Evolutionary conservation across 176 grass and related monocot genomes (phyloP).

Genomic region (Triticum urartu): DNA sequence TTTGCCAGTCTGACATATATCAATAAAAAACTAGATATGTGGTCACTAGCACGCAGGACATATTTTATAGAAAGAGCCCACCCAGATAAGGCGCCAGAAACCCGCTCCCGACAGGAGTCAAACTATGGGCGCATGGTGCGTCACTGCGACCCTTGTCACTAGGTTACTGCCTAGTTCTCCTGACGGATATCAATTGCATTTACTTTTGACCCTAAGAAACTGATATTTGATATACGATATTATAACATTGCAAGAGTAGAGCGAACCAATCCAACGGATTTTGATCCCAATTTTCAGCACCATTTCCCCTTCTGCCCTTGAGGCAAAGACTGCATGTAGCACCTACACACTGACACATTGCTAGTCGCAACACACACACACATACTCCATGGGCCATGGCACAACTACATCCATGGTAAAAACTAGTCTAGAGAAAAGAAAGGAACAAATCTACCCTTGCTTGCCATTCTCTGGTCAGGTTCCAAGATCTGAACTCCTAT

Average conservation of each 20-base stretch:
- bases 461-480: conserved; percentile 1
- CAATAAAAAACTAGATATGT: neutral
- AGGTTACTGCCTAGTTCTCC: too few species aligned
- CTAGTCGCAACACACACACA: neutral
- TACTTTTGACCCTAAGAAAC: neutral
- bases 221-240: neutral
- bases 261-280: neutral
- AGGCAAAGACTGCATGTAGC: conserved; percentile 2
- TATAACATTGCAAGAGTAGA: neutral
- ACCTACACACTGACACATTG: too few species aligned
- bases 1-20: neutral
- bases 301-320: neutral
- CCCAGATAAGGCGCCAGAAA: too few species aligned
- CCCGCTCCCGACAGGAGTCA: too few species aligned
- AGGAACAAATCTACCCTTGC: conserved; percentile 5
- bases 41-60: too few species aligned
- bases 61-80: too few species aligned
- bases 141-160: too few species aligned
- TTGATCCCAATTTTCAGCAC: neutral
- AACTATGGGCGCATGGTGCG: too few species aligned
- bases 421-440: neutral
- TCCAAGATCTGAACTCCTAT: conserved; percentile 42
- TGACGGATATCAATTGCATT: neutral
- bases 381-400: neutral
- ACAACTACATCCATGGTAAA: neutral